These are phyloP conservation scores for Diaporthe sp. DNA, from an alignment of 2,329 filamentous ascomycete species.

Conservation along the genomic window DNA sequence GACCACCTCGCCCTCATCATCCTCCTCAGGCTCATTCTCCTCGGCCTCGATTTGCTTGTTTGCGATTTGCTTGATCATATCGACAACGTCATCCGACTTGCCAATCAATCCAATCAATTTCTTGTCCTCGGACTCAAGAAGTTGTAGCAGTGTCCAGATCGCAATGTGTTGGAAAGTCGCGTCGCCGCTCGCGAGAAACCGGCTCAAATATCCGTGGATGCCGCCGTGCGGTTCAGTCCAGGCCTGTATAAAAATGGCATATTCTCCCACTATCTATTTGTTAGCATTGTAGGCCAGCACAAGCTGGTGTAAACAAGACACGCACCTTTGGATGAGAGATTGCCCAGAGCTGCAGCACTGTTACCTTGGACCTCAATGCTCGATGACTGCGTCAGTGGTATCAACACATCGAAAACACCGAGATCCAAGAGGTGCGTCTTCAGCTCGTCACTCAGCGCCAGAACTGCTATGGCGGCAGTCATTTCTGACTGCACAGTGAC, in stretches of 20 bases:
- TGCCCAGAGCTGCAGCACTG: conserved; percentile 94
- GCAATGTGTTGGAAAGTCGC: conserved; percentile 99
- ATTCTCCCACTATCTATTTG: conserved; percentile 82
- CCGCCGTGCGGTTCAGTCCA: conserved; percentile 94
- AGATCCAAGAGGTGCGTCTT: conserved; percentile 92
- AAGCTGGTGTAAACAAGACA: conserved; percentile 17
- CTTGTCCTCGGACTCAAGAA: conserved; percentile 95
- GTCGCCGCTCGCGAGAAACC: conserved; percentile 94
- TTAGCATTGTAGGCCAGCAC: conserved; percentile 37
- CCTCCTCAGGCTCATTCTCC: conserved; percentile 87
- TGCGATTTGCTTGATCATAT: conserved; percentile 91
- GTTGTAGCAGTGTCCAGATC: conserved; percentile 96
- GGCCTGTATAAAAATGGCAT: conserved; percentile 94
- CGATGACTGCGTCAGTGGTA: conserved; percentile 92
- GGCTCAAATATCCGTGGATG: conserved; percentile 93
- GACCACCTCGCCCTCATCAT: conserved; percentile 93
- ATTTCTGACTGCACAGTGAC: conserved; percentile 98
- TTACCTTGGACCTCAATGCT: conserved; percentile 99
- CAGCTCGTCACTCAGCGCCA: conserved; percentile 94
- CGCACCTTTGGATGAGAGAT: conserved; percentile 95
- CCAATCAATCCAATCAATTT: conserved; percentile 89
- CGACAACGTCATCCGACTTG: conserved; percentile 90
- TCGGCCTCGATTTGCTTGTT: conserved; percentile 91
- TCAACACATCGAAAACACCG: conserved; percentile 95
- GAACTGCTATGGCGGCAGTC: conserved; percentile 98